Evolutionary conservation across 257 asterid genomes (phyloP), one percentile per base, ranked within the genome.

Genomic region (Echites panduratus): DNA sequence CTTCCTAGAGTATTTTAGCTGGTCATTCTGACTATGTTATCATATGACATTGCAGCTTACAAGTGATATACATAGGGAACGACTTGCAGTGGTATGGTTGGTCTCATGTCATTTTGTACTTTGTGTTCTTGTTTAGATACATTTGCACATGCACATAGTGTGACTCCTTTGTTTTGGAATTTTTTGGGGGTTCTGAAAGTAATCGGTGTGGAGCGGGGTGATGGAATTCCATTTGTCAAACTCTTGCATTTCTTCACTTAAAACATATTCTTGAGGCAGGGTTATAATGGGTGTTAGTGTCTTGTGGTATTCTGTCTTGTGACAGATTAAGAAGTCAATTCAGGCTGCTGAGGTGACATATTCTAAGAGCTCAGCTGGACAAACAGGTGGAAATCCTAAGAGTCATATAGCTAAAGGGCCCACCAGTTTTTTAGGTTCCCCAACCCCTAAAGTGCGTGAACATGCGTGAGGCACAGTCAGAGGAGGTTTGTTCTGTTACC

Each of bases 1-100:
- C 57, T 17, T 19, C 57, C 20, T 16, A n/a, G 17, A 50, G 24
- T 14, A 50, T 17, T 63, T 40, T 41, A 41, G 7, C 20, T 38
- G 48, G 68, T 8, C 67, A 76, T 61, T 63, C 75, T 82, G 56
- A 78, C 75, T 32, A 63, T 32, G 63, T n/a, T 47, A 72, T 68
- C 66, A 50, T 78, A 17, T 75, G 79, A 45, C 79, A 76, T 81
- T 81, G 78, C 90, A 91, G 98, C 53, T 72, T 68, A 81, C 83
- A 50, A 87, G 82, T 82, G 96, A 95, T 75, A 73, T 89, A 65
- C 99, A 95, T 80, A 84, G 82, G 75, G 99, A 95, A 84, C 81
- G 99, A 70, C 87, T 95, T 73, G 90, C 96, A 26, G 92, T 81
- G 71, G 96, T 93, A 85, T 76, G 88, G 77, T 64, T 70, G 72